Base-by-base conservation (phyloP, 2,329 filamentous ascomycete species). In the Eutypa lata region DNA sequence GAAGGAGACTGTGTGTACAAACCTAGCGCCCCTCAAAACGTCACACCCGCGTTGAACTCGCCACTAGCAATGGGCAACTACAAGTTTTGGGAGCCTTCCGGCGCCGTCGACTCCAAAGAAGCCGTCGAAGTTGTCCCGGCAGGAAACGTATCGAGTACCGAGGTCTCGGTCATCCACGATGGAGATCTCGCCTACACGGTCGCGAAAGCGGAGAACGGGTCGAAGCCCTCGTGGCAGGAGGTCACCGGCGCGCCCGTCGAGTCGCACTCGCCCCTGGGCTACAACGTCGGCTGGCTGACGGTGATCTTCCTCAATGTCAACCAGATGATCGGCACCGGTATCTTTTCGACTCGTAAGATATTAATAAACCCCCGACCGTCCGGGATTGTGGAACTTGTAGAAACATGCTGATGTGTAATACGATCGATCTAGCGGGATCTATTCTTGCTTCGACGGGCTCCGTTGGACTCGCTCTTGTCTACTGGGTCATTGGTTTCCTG, bases 291-390 rank as follows among this genome's bases (percentile, higher is more conserved):
- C 1, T 74, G 74, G 16, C 60, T 81, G 24, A 82, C 81, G 0
- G 79, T 83, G 19, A 70, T 85, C 19, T 81, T 83, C 51, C 63
- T 86, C 24, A 86, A 86, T 56, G 65, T 86, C 47, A 66, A 77
- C 51, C 80, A 81, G 65, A 86, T 86, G 82, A 76, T 87, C 44
- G 83, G 83, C 1, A 86, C 81, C 0, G 82, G 83, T 5, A 76
- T 84, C 7, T 84, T 80, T 56, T 81, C 79, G 5, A 57, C 53
- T 10, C 65, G 65, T 67, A 57, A 52, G 63, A 22, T 24, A 22
- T 28, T 33, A 28, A 11, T 50, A 51, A 26, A 47, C 18, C 10
- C 45, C 33, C 43, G 14, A 49, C 28, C 16, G 26, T 31, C 26
- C 26, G 26, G 10, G 26, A 31, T 31, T 10, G 5, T 31, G 26